phyloP scores from a whole-genome alignment of 768 basidiomycete species.

The Agrocybe praecox region DNA sequence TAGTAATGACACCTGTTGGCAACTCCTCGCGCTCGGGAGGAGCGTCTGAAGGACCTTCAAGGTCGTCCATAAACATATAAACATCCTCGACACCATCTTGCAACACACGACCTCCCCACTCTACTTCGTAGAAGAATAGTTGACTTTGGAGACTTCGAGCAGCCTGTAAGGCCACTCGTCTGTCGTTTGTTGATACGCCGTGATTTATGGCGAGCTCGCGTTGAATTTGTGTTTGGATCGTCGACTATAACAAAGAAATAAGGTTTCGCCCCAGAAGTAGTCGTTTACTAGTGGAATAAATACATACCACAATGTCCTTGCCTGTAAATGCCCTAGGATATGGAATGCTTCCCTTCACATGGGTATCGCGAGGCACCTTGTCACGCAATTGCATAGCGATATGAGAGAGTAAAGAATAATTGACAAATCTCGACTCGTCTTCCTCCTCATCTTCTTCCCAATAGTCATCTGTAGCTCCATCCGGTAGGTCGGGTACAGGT shows the following conservation, averaged over 20 bases:
- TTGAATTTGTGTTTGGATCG: constrained; percentile 86
- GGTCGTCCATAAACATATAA: constrained; percentile 89
- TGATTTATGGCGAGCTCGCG: constrained; percentile 79
- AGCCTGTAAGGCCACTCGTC: constrained; percentile 83
- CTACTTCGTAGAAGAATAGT: constrained; percentile 96
- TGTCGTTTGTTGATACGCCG: constrained; percentile 72
- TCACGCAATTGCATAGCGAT: constrained; percentile 89
- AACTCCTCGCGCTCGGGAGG: constrained; percentile 66
- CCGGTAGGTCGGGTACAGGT: constrained; percentile 23
- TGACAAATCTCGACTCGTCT: constrained; percentile 71
- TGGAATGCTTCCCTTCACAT: constrained; percentile 92
- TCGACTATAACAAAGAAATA: constrained; percentile 55
- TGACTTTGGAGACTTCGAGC: constrained; percentile 91
- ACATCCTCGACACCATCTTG: constrained; percentile 92
- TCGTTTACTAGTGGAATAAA: constrained; percentile 10
- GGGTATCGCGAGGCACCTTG: constrained; percentile 83
- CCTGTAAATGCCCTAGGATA: constrained; percentile 93
- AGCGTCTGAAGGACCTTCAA: constrained; percentile 62
- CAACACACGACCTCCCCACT: constrained; percentile 84
- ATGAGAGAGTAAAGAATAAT: constrained; percentile 85
- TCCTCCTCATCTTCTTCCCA: constrained; percentile 67
- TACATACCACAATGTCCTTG: constrained; percentile 88
- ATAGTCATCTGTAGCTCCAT: constrained; percentile 47
- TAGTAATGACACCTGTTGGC: constrained; percentile 89
- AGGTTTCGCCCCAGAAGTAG: background rate